These are phyloP conservation scores for Rhodotorula sp. DNA, from an alignment of 1,284 basidiomycete genomes.

Conservation along the genomic window DNA sequence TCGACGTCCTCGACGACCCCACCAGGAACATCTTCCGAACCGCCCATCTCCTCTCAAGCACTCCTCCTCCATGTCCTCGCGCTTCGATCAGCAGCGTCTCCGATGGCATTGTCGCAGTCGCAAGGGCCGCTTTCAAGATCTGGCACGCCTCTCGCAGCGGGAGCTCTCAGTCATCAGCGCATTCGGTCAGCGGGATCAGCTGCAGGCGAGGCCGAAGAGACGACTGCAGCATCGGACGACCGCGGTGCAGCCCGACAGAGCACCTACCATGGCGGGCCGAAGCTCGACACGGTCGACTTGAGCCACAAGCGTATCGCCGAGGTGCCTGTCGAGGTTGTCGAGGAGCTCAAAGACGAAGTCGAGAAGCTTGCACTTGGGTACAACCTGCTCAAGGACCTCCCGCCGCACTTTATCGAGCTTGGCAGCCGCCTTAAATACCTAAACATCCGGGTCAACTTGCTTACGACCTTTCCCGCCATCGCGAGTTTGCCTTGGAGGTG, in stretches of 20 bases:
- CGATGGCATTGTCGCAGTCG: constrained; percentile 34
- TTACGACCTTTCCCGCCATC: constrained; percentile 79
- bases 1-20: not conserved
- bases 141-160: not conserved
- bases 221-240: not conserved
- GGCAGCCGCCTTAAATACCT: constrained; percentile 76
- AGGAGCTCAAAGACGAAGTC: constrained; percentile 67
- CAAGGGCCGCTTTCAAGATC: constrained; percentile 19
- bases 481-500: constrained; percentile 57
- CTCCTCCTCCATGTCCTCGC: constrained; percentile 34
- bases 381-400: constrained; percentile 78
- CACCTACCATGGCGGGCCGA: not conserved
- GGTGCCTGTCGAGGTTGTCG: constrained; percentile 68
- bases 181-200: constrained; percentile 24
- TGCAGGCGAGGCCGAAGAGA: not conserved
- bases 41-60: constrained; percentile 35
- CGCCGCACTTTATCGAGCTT: constrained; percentile 72
- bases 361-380: constrained; percentile 85
- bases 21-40: constrained; percentile 9
- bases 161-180: constrained; percentile 19
- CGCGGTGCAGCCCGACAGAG: not conserved
- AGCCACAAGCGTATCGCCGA: constrained; percentile 72
- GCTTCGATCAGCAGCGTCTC: constrained; percentile 28
- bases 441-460: constrained; percentile 84
- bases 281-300: constrained; percentile 69